phyloP scores from a whole-genome alignment of 768 basidiomycete genomes.

The Sutorius australiensis region DNA sequence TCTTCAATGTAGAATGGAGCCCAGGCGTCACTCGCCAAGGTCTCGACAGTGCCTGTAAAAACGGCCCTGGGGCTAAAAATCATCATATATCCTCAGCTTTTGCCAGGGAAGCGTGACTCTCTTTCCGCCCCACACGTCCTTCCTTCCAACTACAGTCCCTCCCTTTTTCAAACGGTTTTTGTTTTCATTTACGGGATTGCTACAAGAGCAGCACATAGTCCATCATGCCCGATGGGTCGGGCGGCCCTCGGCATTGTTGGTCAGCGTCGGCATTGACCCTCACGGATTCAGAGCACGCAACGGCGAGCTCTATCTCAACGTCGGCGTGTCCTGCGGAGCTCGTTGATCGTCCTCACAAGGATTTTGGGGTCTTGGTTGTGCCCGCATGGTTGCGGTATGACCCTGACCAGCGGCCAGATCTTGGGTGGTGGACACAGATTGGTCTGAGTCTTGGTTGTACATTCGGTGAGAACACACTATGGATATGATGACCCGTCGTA shows the following conservation, averaged over 20 bases:
- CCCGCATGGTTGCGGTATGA: constrained; percentile 41
- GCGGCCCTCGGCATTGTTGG: constrained; percentile 8
- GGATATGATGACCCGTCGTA: not conserved
- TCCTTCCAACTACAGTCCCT: constrained; percentile 16
- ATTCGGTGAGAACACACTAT: constrained; percentile 33
- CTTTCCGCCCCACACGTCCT: constrained; percentile 4
- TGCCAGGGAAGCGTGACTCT: not conserved
- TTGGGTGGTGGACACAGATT: constrained; percentile 39
- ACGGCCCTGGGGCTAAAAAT: constrained; percentile 10
- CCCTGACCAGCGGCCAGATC: constrained; percentile 35
- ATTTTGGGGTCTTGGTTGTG: constrained; percentile 47
- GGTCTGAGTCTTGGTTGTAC: constrained; percentile 48
- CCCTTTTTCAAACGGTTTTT: not conserved
- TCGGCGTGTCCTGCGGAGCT: not conserved
- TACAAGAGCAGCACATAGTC: not conserved
- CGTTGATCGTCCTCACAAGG: constrained; percentile 6
- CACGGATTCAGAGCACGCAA: constrained; percentile 7
- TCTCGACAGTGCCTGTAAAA: constrained; percentile 11
- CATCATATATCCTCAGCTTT: constrained; percentile 2
- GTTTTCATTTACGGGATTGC: not conserved
- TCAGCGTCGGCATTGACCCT: constrained; percentile 14
- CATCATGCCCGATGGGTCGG: constrained; percentile 13
- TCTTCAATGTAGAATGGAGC: not conserved
- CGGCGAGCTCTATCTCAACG: not conserved
- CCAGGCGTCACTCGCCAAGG: not conserved